A percentile compares a stretch with the other conserved stretches of the same genome.
phyloP scores from a whole-genome alignment of 2,329 filamentous ascomycete species.

The Periglandula ipomoeae region DNA sequence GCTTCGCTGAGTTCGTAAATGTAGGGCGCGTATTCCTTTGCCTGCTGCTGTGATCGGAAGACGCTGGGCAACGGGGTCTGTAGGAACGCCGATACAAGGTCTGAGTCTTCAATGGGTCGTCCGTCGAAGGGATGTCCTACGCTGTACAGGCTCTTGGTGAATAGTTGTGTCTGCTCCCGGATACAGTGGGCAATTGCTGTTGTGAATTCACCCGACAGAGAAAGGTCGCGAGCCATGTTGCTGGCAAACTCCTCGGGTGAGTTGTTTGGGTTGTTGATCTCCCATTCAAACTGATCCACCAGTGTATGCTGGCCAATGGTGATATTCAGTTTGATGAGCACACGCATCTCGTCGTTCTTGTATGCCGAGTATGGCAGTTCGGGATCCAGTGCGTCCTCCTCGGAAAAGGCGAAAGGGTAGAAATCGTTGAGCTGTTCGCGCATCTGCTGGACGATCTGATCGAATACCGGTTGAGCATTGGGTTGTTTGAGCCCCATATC shows the following conservation, averaged over 20 bases:
- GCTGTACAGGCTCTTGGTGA: conserved; percentile 87
- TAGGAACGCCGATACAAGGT: conserved; percentile 77
- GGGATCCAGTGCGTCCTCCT: conserved; percentile 84
- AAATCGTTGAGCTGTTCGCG: conserved; percentile 88
- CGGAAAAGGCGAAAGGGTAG: conserved; percentile 82
- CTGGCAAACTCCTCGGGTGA: conserved; percentile 90
- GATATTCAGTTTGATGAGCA: conserved; percentile 92
- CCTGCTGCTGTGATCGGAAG: conserved; percentile 83
- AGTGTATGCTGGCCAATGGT: conserved; percentile 92
- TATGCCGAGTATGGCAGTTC: conserved; percentile 86
- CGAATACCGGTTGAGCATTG: conserved; percentile 52
- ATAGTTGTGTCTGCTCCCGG: conserved; percentile 89
- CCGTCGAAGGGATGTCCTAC: conserved; percentile 93
- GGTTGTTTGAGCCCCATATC: conserved; percentile 76
- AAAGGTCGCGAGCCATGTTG: conserved; percentile 82
- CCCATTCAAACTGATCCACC: conserved; percentile 98
- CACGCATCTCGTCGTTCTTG: conserved; percentile 98
- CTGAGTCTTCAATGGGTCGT: conserved; percentile 82
- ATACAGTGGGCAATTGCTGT: conserved; percentile 98
- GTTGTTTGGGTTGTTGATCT: conserved; percentile 91
- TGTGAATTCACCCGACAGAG: conserved; percentile 88
- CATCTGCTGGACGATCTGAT: conserved; percentile 59
- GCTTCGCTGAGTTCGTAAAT: conserved; percentile 89
- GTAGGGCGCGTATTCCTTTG: conserved; percentile 89
- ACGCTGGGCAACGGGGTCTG: conserved; percentile 73